phyloP scores from a whole-genome alignment of 2,329 filamentous ascomycete genomes.

The Fusarium robinianum region DNA sequence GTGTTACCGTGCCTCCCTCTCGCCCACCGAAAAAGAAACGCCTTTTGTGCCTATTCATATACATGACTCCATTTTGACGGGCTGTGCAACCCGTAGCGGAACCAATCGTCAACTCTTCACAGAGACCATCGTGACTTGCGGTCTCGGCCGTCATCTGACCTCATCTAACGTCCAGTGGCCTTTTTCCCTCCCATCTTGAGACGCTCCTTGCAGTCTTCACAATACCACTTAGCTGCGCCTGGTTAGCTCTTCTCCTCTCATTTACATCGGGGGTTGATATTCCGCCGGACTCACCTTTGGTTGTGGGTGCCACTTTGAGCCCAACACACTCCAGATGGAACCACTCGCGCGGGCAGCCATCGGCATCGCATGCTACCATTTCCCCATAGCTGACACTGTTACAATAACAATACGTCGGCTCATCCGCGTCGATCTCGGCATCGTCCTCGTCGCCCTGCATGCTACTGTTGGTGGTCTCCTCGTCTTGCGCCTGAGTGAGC shows the following conservation, averaged over 20 bases:
- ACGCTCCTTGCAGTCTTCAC: conserved; percentile 74
- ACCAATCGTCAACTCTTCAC: conserved; percentile 16
- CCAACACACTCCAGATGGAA: conserved; percentile 84
- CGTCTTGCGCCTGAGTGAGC: conserved; percentile 45
- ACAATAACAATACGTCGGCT: conserved; percentile 79
- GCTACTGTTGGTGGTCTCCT: conserved; percentile 50
- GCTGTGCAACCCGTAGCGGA: conserved; percentile 19
- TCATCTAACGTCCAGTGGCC: conserved; percentile 51
- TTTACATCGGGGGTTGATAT: neutral
- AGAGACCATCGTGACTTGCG: conserved; percentile 24
- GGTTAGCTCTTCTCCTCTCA: conserved; percentile 37
- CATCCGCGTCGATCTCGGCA: conserved; percentile 70
- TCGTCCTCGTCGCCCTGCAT: conserved; percentile 47
- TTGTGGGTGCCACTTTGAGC: conserved; percentile 75
- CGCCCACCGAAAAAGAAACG: conserved; percentile 28
- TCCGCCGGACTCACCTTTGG: conserved; percentile 64
- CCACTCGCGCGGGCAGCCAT: conserved; percentile 76
- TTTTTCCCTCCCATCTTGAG: conserved; percentile 62
- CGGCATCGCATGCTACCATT: conserved; percentile 81
- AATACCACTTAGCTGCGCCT: conserved; percentile 77
- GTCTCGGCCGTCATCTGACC: conserved; percentile 6
- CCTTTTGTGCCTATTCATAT: conserved; percentile 30
- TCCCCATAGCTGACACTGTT: conserved; percentile 80
- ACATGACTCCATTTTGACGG: conserved; percentile 21
- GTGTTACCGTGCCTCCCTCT: conserved; percentile 18